Conservation (phyloP, 208 protist genomes). For the Acanthamoeba sp. region DNA sequence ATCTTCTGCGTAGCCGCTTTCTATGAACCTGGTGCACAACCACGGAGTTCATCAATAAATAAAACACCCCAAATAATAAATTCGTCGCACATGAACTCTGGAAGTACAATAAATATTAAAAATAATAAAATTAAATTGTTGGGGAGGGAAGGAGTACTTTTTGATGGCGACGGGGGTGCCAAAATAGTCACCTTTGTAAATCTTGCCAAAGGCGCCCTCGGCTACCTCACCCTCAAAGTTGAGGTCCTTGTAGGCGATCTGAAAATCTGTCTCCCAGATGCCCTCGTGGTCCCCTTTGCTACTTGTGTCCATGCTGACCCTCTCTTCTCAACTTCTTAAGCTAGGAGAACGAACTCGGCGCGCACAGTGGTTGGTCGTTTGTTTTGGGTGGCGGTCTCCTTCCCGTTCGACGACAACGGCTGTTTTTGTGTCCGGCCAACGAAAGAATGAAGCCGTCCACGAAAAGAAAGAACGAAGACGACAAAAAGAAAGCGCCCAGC, state of each 20-base stretch:
- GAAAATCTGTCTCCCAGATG: background rate
- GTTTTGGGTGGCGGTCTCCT: too few relatives aligned
- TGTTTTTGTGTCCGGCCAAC: background rate
- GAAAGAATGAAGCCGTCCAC: background rate
- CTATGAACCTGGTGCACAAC: conserved; percentile 1
- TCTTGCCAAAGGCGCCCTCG: conserved; percentile 43
- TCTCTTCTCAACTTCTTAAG: background rate
- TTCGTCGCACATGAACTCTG: background rate
- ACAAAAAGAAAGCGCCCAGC: background rate
- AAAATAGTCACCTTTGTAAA: conserved; percentile 61
- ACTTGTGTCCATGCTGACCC: background rate
- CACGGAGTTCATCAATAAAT: background rate
- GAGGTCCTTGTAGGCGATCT: conserved; percentile 34
- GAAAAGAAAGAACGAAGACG: background rate
- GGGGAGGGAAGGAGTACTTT: background rate
- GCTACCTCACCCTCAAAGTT: conserved; percentile 24
- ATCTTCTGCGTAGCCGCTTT: conserved; percentile 30
- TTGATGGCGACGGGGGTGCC: conserved; percentile 66
- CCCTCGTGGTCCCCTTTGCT: background rate
- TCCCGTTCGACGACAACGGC: background rate
- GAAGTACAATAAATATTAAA: background rate
- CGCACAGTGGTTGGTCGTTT: background rate
- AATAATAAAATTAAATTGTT: background rate
- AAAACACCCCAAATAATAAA: background rate
- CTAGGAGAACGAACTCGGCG: background rate